Evolutionary conservation across 2,329 filamentous ascomycete genomes (phyloP), one percentile per base, ranked within the genome.

Genomic region (Fusarium sp.): DNA sequence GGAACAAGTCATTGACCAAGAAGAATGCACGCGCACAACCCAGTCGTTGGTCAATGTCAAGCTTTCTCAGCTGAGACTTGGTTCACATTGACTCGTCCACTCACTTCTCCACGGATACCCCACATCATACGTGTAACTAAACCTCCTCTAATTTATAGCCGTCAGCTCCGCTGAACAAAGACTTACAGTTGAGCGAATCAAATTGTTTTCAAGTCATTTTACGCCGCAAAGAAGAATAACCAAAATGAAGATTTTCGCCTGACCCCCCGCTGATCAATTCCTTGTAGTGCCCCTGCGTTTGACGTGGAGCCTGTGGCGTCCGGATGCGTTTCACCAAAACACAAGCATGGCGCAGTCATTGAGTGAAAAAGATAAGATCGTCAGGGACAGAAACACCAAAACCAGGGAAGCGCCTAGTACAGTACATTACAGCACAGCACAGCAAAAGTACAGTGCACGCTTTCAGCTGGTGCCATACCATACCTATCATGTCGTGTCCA

Each of bases 1-100:
- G 81, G 74, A 85, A 85, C 63, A 68, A 69, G 22, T 73, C 73
- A 53, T 51, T 79, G 34, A 53, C 46, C 53, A 70, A 70, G 62
- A 70, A 65, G 21, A 34, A 38, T 26, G 31, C n/a, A 42, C 17
- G 34, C 22, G 31, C n/a, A 42, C 17, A 15, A 21, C 43, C 15
- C 24, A 28, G 21, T 42, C 40, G 39, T 58, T 52, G 54, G 62
- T 43, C 46, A 26, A 14, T 53, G 42, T 56, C 62, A 45, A 63
- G 57, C 62, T 46, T 62, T 43, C 44, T 51, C 57, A 67, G 50
- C 49, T 44, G 39, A 70, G 45, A 47, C 26, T 49, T 17, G 36
- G 28, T 31, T 31, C 11, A 40, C 17, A 26, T 19, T 11, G 45
- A 11, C 45, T 10, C 36, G 26, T 36, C 34, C 47, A 45, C 59